Conservation (phyloP, 257 asterid genomes). For the Euphrasia confusa region DNA sequence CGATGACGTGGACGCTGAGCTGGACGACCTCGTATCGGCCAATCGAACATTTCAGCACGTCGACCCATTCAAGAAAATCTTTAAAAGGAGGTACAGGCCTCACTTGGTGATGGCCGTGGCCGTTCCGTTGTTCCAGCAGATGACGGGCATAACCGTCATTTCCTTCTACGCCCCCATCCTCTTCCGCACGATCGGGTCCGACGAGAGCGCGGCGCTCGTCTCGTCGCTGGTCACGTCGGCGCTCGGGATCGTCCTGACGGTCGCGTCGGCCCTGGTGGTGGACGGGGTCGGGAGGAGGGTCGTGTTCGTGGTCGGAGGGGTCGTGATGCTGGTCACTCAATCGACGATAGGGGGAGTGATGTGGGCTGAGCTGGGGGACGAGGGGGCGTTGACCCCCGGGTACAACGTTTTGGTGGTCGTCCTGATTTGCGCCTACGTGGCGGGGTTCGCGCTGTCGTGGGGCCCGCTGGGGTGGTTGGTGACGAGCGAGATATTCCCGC, state of each 20-base stretch:
- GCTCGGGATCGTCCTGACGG: conserved; percentile 6
- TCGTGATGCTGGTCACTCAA: conserved; percentile 26
- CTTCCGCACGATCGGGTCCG: conserved; percentile 30
- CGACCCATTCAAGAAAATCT: conserved; percentile 19
- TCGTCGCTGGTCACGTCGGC: conserved; percentile 7
- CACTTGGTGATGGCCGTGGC: conserved; percentile 31
- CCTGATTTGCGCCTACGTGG: background rate
- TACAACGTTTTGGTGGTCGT: conserved; percentile 13
- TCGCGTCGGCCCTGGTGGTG: conserved; percentile 9
- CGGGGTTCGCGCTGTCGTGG: background rate
- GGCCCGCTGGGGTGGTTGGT: background rate
- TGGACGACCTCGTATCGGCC: conserved; percentile 29
- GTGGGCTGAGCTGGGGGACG: conserved; percentile 28
- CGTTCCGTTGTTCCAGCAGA: conserved; percentile 34
- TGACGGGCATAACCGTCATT: background rate
- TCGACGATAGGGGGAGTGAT: conserved; percentile 25
- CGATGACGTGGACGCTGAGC: conserved; percentile 26
- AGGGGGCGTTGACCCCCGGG: conserved; percentile 22
- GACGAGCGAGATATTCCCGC: background rate
- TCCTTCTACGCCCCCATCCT: conserved; percentile 36
- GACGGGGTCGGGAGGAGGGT: conserved; percentile 25
- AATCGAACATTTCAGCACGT: conserved; percentile 13
- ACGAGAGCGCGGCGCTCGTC: conserved; percentile 20
- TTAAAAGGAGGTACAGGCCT: conserved; percentile 26
- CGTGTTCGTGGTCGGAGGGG: conserved; percentile 19